phyloP scores from a whole-genome alignment of 2,329 filamentous ascomycete species.

The Hymenoscyphus salicellus region DNA sequence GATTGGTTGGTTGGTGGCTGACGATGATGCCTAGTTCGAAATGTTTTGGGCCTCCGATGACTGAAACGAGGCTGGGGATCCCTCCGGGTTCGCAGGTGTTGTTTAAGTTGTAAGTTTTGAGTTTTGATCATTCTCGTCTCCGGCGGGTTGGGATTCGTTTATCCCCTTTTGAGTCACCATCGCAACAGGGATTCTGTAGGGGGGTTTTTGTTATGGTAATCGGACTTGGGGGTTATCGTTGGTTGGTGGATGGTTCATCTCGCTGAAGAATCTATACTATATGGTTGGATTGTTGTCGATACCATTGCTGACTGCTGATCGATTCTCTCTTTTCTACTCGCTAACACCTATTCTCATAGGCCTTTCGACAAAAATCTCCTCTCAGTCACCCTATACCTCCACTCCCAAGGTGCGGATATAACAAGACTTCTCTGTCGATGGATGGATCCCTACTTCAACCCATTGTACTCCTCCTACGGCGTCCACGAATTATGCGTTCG shows the following conservation, averaged over 20 bases:
- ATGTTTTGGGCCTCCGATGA: slow-evolving; percentile 46
- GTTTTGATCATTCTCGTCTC: not conserved
- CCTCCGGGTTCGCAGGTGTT: slow-evolving; percentile 50
- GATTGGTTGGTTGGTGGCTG: slow-evolving; percentile 1
- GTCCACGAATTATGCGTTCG: slow-evolving; percentile 54
- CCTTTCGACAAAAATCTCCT: slow-evolving; percentile 55
- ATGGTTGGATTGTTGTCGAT: not conserved
- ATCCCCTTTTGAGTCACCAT: not conserved
- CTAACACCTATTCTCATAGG: slow-evolving; percentile 34
- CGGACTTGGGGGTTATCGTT: not conserved
- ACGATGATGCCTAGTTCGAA: slow-evolving; percentile 40
- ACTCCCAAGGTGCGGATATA: slow-evolving; percentile 38
- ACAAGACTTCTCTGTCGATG: slow-evolving; percentile 35
- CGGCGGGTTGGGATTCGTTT: not conserved
- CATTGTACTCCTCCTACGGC: slow-evolving; percentile 48
- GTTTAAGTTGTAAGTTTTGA: slow-evolving; percentile 49
- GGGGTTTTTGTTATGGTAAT: not conserved
- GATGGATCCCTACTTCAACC: slow-evolving; percentile 30
- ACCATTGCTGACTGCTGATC: not conserved
- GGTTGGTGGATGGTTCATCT: not conserved
- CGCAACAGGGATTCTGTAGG: not conserved
- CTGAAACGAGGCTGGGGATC: slow-evolving; percentile 45
- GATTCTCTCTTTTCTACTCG: not conserved
- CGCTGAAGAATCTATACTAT: not conserved
- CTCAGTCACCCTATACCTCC: slow-evolving; percentile 52